Evolutionary conservation across 2,329 filamentous ascomycete species (phyloP).

Genomic region (Colletotrichum gigasporum): DNA sequence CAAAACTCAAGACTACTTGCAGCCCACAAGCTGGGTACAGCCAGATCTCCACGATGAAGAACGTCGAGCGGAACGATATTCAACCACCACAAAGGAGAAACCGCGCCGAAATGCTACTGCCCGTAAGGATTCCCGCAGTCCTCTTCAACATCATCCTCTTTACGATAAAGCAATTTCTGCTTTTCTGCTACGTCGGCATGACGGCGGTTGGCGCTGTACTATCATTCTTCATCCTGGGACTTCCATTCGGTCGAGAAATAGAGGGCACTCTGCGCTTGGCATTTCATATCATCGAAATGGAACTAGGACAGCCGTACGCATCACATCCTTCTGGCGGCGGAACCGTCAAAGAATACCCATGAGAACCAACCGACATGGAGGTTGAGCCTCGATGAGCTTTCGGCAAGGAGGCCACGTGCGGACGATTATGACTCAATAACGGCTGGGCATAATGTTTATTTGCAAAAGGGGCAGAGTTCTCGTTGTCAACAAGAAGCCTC

Average conservation of each 20-base stretch:
- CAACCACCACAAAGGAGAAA: background rate
- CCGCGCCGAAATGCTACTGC: background rate
- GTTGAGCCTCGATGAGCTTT: no score
- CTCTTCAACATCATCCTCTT: background rate
- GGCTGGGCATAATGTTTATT: no score
- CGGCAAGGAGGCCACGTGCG: no score
- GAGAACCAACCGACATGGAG: background rate
- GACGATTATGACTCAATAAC: no score
- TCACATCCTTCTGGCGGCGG: background rate
- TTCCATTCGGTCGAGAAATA: background rate
- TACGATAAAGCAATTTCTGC: background rate
- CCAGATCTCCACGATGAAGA: no score
- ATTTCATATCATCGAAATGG: background rate
- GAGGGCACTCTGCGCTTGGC: background rate
- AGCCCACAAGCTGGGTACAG: no score
- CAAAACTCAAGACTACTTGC: no score
- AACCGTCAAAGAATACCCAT: background rate
- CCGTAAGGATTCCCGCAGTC: background rate
- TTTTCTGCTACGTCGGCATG: background rate
- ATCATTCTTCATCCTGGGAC: background rate
- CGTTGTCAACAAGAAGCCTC: no score
- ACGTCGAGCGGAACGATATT: no score
- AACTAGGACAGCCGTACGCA: background rate
- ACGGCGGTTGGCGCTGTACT: background rate
- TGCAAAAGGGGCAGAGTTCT: no score